Evolutionary conservation across 768 basidiomycete species (phyloP).

Genomic region (Rhizopogon vinicolor): DNA sequence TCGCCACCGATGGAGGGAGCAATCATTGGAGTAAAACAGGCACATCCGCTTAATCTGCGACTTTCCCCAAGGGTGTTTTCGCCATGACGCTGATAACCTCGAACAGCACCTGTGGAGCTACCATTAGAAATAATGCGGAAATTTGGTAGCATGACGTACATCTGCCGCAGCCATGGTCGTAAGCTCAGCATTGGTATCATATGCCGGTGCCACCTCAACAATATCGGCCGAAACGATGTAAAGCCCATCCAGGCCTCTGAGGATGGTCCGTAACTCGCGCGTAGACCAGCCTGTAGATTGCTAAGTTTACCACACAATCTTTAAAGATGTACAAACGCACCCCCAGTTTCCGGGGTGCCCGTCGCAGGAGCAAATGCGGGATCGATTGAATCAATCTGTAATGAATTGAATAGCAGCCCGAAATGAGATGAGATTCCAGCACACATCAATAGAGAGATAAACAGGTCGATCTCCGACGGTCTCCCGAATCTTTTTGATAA

Average conservation of each 20-base stretch:
- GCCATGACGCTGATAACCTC: conserved; percentile 78
- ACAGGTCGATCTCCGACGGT: conserved; percentile 73
- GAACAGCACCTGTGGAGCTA: conserved; percentile 52
- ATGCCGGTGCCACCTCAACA: conserved; percentile 82
- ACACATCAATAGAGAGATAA: conserved; percentile 74
- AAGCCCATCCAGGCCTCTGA: conserved; percentile 72
- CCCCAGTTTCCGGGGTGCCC: conserved; percentile 82
- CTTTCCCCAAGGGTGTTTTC: conserved; percentile 71
- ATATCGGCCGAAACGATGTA: conserved; percentile 78
- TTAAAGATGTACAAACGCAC: conserved; percentile 17
- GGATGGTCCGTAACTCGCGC: conserved; percentile 71
- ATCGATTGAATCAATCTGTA: conserved; percentile 73
- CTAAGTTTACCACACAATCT: conserved; percentile 2
- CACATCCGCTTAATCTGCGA: conserved; percentile 17
- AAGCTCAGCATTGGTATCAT: conserved; percentile 63
- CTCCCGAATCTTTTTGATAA: conserved; percentile 75
- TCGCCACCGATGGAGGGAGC: too few species aligned
- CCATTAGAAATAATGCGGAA: not conserved
- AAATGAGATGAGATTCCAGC: conserved; percentile 16
- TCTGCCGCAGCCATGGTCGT: conserved; percentile 64
- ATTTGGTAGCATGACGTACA: conserved; percentile 28
- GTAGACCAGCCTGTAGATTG: conserved; percentile 55
- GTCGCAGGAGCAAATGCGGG: conserved; percentile 82
- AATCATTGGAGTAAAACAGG: not conserved
- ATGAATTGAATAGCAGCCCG: not conserved